Evolutionary conservation across 176 grass and related monocot genomes (phyloP), one percentile per base, ranked within the genome.

Genomic region (Oryza meridionalis): DNA sequence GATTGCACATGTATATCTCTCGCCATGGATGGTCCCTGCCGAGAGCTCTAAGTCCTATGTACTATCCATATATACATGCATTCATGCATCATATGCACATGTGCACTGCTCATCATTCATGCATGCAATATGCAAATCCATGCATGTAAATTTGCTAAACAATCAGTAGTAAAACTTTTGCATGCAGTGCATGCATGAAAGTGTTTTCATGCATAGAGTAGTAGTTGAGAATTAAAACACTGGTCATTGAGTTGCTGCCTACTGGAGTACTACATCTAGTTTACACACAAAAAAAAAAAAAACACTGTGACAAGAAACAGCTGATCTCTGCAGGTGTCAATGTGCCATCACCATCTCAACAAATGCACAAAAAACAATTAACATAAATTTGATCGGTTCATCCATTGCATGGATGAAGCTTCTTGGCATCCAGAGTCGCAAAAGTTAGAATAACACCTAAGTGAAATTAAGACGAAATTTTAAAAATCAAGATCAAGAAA

Each of bases 1-100:
- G 76, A 80, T 84, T 88, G 77, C 81, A 73, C 13, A 69, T 45
- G 13, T n/a, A 49, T 64, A 12, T 3, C 21, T 32, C n/a, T 35
- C 40, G 8, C 24, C 26, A 79, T 27, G 6, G 37, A 45, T 66
- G 77, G 61, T 79, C 61, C 62, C 25, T 24, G 43, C 1, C 15
- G 9, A 65, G 61, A 65, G 61, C 67, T 77, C 75, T 53, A 12
- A 71, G 29, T 62, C 19, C 55, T 40, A 50, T 50, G 29, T 15
- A 31, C 29, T 31, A 45, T 17, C 44, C 46, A 81, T 86, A 77
- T 63, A 65, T 68, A 45, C 26, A 78, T 77, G 35, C 35, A 31
- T 31, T 31, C 29, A 75, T 65, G 69, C 68, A 84, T 21, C 84
- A 51, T 21, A 21, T 50, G 75, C 75, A 65, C 21, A 17, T 44